Conservation (phyloP, 805 yeast species). For the Monosporozyma solicola region DNA sequence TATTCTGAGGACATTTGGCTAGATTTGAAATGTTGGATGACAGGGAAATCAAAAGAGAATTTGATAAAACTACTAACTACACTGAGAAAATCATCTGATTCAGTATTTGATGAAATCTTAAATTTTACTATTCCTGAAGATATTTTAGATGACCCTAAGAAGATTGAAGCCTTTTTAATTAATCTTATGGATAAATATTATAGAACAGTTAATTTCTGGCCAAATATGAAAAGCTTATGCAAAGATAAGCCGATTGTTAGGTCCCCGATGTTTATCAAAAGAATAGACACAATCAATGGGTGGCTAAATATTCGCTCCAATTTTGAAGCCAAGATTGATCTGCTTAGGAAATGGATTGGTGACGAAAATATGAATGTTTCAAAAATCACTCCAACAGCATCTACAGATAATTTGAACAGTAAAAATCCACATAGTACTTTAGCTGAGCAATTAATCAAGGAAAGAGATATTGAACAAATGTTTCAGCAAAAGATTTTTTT, state of each 20-base stretch:
- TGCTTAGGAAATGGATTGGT: slow-evolving; percentile 74
- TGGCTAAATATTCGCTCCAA: slow-evolving; percentile 75
- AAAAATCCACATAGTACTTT: slow-evolving; percentile 53
- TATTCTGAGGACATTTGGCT: slow-evolving; percentile 57
- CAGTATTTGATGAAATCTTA: slow-evolving; percentile 57
- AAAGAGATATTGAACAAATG: slow-evolving; percentile 62
- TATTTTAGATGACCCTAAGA: slow-evolving; percentile 22
- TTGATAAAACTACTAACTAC: slow-evolving; percentile 62
- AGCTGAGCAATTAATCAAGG: slow-evolving; percentile 77
- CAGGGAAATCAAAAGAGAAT: slow-evolving; percentile 71
- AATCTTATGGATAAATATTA: slow-evolving; percentile 52
- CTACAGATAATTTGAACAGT: slow-evolving; percentile 19
- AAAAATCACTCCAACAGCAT: slow-evolving; percentile 17
- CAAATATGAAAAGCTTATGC: slow-evolving; percentile 67
- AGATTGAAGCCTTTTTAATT: slow-evolving; percentile 44
- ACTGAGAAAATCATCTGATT: slow-evolving; percentile 64
- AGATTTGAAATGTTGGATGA: slow-evolving; percentile 73
- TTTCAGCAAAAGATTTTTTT: slow-evolving; percentile 61
- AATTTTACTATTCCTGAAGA: slow-evolving; percentile 49
- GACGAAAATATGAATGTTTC: slow-evolving; percentile 66
- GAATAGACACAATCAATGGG: slow-evolving; percentile 69
- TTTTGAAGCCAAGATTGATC: slow-evolving; percentile 49
- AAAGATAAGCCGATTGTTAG: slow-evolving; percentile 67
- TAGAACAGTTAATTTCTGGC: slow-evolving; percentile 68
- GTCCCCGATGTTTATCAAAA: slow-evolving; percentile 50